Conservation (phyloP, 2,329 filamentous ascomycete genomes). For the Ceratocystis variospora region DNA sequence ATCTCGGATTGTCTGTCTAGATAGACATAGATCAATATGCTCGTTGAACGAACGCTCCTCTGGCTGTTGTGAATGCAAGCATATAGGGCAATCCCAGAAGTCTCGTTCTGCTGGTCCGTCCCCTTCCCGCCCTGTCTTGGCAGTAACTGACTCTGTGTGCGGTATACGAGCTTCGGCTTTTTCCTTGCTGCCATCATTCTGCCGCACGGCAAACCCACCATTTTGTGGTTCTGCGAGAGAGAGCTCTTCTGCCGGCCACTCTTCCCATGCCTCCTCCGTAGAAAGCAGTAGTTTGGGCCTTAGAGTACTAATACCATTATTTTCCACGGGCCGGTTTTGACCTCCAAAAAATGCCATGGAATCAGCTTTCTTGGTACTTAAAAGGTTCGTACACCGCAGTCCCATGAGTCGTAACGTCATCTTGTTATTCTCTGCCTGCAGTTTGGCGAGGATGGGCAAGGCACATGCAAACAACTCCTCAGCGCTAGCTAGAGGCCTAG, state of each 20-base stretch:
- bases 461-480: conserved; percentile 74
- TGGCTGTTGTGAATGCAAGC: conserved; percentile 57
- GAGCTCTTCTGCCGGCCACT: conserved; percentile 47
- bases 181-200: background rate
- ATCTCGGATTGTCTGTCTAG: conserved; percentile 71
- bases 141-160: background rate
- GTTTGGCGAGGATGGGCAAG: conserved; percentile 67
- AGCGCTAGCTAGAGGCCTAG: conserved; percentile 56
- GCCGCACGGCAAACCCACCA: background rate
- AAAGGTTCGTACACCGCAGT: conserved; percentile 70
- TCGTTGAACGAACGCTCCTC: conserved; percentile 72
- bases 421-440: conserved; percentile 68
- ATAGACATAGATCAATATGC: conserved; percentile 86
- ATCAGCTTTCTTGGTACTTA: conserved; percentile 71
- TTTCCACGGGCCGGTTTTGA: conserved; percentile 26
- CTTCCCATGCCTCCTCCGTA: conserved; percentile 44
- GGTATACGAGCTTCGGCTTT: background rate
- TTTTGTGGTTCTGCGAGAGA: background rate
- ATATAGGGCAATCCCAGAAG: conserved; percentile 81
- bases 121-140: background rate
- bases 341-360: conserved; percentile 68
- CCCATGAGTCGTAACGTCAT: conserved; percentile 80
- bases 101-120: conserved; percentile 29
- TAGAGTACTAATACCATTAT: background rate
- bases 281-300: background rate